These are phyloP conservation scores for Passiflora organensis DNA, from an alignment of 345 rosid genomes.

Conservation along the genomic window DNA sequence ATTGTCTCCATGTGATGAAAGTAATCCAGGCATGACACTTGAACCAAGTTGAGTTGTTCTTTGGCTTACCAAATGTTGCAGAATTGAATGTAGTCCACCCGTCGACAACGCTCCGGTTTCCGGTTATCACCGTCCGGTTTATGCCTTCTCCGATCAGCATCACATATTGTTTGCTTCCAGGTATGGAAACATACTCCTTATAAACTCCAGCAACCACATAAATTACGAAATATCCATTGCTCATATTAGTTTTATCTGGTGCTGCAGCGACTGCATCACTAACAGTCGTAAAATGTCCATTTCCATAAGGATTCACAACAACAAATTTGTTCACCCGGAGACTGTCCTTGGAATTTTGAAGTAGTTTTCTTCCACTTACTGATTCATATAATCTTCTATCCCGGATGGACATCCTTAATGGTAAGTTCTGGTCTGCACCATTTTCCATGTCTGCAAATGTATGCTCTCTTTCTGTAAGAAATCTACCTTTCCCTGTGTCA, in stretches of 20 bases:
- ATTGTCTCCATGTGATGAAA: too few species aligned
- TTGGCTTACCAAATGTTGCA: constrained; percentile 45
- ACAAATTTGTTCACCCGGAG: constrained; percentile 17
- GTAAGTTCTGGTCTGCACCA: neutral
- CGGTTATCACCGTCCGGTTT: constrained; percentile 44
- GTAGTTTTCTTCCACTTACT: constrained; percentile 2
- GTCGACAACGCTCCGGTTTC: constrained; percentile 38
- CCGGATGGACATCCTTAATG: neutral
- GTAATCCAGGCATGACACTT: neutral
- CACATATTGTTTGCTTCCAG: constrained; percentile 31
- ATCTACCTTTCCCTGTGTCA: neutral
- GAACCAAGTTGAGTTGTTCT: neutral
- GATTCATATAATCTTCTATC: constrained; percentile 7
- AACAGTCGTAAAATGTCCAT: constrained; percentile 38
- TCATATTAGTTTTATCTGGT: constrained; percentile 23
- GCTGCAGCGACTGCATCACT: constrained; percentile 47
- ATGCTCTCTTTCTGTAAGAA: constrained; percentile 7
- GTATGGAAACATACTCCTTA: constrained; percentile 44
- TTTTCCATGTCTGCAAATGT: neutral
- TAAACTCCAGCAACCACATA: constrained; percentile 41
- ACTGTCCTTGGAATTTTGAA: neutral
- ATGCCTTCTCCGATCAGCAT: constrained; percentile 57
- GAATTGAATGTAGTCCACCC: constrained; percentile 53
- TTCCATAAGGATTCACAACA: constrained; percentile 36
- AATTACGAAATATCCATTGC: constrained; percentile 35